Percentiles rank a stretch among this genome's conserved stretches.
These are phyloP conservation scores for Ampelomyces quisqualis DNA, from an alignment of 2,329 filamentous ascomycete genomes.

Conservation along the genomic window DNA sequence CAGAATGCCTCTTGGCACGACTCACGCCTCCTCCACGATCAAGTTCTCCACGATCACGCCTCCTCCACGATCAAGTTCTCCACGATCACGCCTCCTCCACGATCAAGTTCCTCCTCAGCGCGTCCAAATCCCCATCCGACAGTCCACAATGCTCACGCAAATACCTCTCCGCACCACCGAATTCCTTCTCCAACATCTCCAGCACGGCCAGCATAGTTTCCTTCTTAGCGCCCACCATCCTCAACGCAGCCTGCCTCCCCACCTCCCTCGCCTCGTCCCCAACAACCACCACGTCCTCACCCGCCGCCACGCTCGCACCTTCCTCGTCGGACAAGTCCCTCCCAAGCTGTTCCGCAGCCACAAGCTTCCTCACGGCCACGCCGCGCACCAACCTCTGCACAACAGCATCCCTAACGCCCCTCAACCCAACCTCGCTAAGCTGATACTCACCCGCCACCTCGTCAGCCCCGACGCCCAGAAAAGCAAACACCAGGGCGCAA, in stretches of 20 bases:
- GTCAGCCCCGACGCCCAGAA: constrained; percentile 64
- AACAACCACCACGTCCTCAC: constrained; percentile 29
- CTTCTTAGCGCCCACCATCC: constrained; percentile 44
- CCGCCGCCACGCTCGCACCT: constrained; percentile 49
- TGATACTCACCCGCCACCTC: constrained; percentile 64
- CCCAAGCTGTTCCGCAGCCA: constrained; percentile 14
- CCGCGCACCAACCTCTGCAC: constrained; percentile 49
- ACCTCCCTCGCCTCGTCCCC: constrained; percentile 33
- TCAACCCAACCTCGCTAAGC: constrained; percentile 64
- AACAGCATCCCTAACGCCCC: constrained; percentile 47
- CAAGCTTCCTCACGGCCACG: constrained; percentile 32
- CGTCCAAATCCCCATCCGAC: constrained; percentile 56
- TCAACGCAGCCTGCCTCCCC: constrained; percentile 30
- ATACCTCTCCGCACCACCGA: constrained; percentile 66
- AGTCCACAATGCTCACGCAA: constrained; percentile 61
- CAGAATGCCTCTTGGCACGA: neutral
- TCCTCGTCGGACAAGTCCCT: constrained; percentile 48
- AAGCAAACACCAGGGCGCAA: constrained; percentile 63
- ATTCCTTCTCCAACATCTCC: constrained; percentile 58
- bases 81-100: constrained; percentile 12
- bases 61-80: neutral
- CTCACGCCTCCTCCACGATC: neutral
- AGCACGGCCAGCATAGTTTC: constrained; percentile 56
- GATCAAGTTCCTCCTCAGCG: constrained; percentile 42
- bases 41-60: neutral